Evolutionary conservation across 768 basidiomycete genomes (phyloP).

Genomic region (Lentinula aciculospora): DNA sequence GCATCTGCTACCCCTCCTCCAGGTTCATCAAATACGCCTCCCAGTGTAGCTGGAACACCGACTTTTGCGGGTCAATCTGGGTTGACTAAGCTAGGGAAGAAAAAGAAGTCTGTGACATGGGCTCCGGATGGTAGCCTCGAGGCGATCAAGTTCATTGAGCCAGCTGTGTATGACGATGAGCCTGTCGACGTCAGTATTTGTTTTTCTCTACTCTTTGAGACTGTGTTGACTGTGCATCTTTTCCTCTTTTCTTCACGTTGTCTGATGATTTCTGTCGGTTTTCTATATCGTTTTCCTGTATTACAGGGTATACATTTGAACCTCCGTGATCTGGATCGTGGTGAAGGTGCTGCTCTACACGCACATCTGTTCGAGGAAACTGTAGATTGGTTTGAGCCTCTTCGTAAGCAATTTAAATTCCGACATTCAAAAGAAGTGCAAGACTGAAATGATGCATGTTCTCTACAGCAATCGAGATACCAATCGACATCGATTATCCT

Average conservation of each 20-base stretch:
- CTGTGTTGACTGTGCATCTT: conserved; percentile 25
- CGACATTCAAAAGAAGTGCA: background rate
- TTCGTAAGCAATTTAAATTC: conserved; percentile 47
- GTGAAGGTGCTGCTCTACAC: conserved; percentile 82
- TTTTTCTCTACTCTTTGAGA: background rate
- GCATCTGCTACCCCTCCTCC: conserved; percentile 10
- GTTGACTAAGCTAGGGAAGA: conserved; percentile 42
- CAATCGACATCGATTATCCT: conserved; percentile 44
- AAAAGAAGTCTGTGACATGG: conserved; percentile 78
- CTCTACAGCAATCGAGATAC: conserved; percentile 55
- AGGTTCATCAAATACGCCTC: conserved; percentile 2
- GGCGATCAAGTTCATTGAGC: conserved; percentile 74
- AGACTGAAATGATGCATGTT: conserved; percentile 14
- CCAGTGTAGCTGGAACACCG: conserved; percentile 19
- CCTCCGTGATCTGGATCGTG: conserved; percentile 82
- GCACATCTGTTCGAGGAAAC: conserved; percentile 80
- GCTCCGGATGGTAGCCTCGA: conserved; percentile 69
- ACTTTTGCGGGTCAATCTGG: conserved; percentile 30
- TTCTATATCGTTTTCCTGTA: conserved; percentile 25
- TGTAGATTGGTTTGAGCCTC: conserved; percentile 81
- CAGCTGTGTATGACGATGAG: conserved; percentile 87
- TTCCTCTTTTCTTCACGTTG: conserved; percentile 49
- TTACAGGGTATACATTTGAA: conserved; percentile 69
- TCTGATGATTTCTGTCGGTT: conserved; percentile 21
- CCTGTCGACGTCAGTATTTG: conserved; percentile 71